These are phyloP conservation scores for Fusarium lyarnte DNA, from an alignment of 2,329 filamentous ascomycete species.

Conservation along the genomic window DNA sequence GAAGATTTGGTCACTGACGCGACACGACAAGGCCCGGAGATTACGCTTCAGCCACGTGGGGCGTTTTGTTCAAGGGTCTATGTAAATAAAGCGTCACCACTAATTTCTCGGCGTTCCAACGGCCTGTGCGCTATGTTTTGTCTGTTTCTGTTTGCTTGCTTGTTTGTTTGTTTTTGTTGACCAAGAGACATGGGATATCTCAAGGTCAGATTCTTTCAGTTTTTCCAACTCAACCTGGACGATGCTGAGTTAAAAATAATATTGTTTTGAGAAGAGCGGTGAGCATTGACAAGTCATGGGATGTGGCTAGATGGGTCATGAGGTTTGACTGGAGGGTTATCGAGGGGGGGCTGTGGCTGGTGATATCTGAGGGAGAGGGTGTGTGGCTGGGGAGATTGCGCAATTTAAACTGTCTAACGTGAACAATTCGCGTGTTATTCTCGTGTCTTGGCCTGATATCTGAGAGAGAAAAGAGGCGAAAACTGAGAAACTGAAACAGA, in stretches of 20 bases:
- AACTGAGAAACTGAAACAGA: not conserved
- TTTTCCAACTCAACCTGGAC: conserved; percentile 9
- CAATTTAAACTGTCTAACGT: conserved; percentile 18
- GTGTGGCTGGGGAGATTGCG: conserved; percentile 25
- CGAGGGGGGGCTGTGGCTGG: not conserved
- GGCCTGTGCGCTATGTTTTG: not conserved
- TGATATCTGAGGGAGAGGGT: not conserved
- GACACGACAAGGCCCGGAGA: conserved; percentile 22
- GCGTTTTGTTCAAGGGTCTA: conserved; percentile 25
- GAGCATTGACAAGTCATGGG: conserved; percentile 23
- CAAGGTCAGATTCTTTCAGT: not conserved
- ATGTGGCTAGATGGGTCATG: conserved; percentile 15
- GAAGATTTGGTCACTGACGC: conserved; percentile 24
- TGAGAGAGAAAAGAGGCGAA: not conserved
- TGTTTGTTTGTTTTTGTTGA: not conserved
- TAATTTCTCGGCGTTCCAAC: conserved; percentile 27
- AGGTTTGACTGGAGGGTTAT: not conserved
- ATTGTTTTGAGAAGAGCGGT: conserved; percentile 16
- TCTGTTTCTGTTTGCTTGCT: no score
- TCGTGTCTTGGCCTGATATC: not conserved
- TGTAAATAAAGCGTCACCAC: conserved; percentile 26
- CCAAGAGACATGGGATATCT: conserved; percentile 11
- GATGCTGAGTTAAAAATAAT: conserved; percentile 9
- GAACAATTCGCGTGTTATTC: not conserved
- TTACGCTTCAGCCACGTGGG: conserved; percentile 27